Evolutionary conservation across 441 rosid species (phyloP).

Genomic region (Gossypium trilobum): DNA sequence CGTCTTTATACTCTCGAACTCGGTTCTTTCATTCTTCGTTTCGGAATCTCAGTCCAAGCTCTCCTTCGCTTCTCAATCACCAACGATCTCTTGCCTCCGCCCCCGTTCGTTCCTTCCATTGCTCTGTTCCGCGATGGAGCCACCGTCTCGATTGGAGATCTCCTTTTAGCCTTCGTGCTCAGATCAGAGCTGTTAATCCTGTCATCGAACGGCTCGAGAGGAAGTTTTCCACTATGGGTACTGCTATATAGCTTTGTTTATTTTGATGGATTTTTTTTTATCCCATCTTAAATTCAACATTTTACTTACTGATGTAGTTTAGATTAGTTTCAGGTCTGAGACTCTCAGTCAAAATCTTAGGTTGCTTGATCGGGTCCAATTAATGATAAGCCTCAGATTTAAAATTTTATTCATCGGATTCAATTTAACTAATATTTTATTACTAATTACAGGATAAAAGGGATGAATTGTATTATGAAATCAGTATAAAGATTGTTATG

Average conservation of each 20-base stretch:
- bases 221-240: conserved; percentile 84
- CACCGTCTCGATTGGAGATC: conserved; percentile 63
- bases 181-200: conserved; percentile 56
- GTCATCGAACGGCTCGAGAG: conserved; percentile 56
- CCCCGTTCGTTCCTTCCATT: conserved; percentile 41
- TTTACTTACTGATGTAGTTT: neutral
- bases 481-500: neutral
- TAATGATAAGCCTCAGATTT: neutral
- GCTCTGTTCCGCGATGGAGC: conserved; percentile 59
- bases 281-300: neutral
- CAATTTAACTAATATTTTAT: neutral
- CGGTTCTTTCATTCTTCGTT: conserved; percentile 31
- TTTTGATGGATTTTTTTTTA: neutral
- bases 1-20: conserved; percentile 31
- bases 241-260: conserved; percentile 10
- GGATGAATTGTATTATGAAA: neutral
- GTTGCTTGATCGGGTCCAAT: neutral
- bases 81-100: conserved; percentile 50
- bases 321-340: neutral
- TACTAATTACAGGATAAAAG: neutral
- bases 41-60: neutral
- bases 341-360: neutral
- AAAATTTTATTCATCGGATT: neutral
- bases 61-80: conserved; percentile 22
- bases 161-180: conserved; percentile 49